These are phyloP conservation scores for Eucalyptus cloeziana DNA, from an alignment of 345 rosid genomes.

Conservation along the genomic window DNA sequence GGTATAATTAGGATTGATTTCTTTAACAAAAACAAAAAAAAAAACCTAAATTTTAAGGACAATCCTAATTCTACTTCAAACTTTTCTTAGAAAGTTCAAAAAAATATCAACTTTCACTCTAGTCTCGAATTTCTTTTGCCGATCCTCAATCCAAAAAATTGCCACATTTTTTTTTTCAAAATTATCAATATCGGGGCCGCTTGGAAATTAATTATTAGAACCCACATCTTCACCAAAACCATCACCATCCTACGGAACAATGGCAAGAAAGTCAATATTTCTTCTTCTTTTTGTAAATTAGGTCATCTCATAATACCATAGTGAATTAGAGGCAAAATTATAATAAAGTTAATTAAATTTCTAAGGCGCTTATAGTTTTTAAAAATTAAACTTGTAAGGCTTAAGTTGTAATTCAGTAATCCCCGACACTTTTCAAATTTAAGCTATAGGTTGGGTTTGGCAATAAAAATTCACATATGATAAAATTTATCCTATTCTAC, in stretches of 20 bases:
- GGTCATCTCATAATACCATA: background rate
- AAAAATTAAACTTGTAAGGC: background rate
- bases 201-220: background rate
- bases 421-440: background rate
- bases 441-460: background rate
- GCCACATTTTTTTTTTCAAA: background rate
- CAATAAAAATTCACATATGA: no score
- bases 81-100: rapidly evolving
- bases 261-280: background rate
- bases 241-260: background rate
- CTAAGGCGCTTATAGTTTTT: background rate
- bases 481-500: no score
- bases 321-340: background rate
- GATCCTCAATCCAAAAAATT: background rate
- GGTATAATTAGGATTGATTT: background rate
- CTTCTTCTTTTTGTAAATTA: background rate
- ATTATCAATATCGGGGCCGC: background rate
- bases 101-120: background rate
- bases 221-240: background rate
- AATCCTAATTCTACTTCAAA: background rate
- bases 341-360: background rate
- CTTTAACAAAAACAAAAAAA: background rate
- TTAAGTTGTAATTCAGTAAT: background rate
- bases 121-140: rapidly evolving
- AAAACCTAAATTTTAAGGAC: background rate